These are phyloP conservation scores for Apiosordaria backusii DNA, from an alignment of 495 filamentous ascomycete species.

Conservation along the genomic window DNA sequence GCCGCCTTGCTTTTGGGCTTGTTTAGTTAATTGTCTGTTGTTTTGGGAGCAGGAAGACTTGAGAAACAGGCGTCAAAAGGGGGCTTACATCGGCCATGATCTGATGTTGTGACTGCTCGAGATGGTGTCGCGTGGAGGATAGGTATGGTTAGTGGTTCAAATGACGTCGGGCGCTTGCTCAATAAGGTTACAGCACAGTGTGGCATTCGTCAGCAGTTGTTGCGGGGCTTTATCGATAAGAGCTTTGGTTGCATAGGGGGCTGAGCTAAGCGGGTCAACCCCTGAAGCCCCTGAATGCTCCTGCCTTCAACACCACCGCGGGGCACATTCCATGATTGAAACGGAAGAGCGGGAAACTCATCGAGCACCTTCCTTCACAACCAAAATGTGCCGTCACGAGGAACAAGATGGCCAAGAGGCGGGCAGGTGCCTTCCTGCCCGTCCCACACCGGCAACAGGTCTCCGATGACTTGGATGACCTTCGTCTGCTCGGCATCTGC, in stretches of 20 bases:
- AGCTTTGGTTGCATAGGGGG: neutral
- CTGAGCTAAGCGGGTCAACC: neutral
- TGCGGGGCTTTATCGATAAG: conserved; percentile 2
- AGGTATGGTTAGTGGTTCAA: neutral
- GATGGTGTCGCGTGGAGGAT: conserved; percentile 1
- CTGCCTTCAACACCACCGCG: neutral
- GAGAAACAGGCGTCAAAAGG: neutral
- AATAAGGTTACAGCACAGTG: neutral
- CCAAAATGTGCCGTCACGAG: neutral
- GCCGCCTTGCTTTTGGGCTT: conserved; percentile 27
- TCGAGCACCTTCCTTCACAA: neutral
- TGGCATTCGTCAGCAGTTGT: conserved; percentile 4
- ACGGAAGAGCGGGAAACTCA: neutral
- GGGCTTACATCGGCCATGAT: conserved; percentile 30
- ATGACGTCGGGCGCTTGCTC: neutral
- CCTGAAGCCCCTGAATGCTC: conserved; percentile 15
- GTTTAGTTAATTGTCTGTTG: conserved; percentile 28
- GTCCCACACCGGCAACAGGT: neutral
- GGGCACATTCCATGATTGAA: neutral
- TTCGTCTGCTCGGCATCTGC: neutral
- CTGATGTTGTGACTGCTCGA: neutral
- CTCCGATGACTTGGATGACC: neutral
- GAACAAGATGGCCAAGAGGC: neutral
- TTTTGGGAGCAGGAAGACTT: neutral
- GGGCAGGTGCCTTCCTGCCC: neutral